Evolutionary conservation across 441 rosid species (phyloP).

Genomic region (Aleurites moluccanus): DNA sequence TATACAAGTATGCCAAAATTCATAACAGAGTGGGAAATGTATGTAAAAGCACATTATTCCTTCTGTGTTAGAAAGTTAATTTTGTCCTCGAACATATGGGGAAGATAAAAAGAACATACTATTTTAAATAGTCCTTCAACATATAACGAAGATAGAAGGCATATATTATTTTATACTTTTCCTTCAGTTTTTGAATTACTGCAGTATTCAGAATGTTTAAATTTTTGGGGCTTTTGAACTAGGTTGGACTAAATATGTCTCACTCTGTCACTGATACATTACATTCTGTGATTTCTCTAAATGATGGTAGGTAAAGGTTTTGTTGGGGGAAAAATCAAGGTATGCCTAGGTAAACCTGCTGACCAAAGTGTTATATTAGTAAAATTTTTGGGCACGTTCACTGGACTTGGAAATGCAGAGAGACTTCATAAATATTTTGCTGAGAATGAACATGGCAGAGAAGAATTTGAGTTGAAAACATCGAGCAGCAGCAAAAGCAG

Average conservation of each 20-base stretch:
- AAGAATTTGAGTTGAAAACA: constrained; percentile 36
- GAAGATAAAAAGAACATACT: neutral
- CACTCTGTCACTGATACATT: neutral
- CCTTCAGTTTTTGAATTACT: neutral
- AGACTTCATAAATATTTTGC: constrained; percentile 46
- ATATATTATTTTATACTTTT: neutral
- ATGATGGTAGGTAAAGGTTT: constrained; percentile 45
- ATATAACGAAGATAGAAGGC: neutral
- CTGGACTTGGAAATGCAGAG: constrained; percentile 58
- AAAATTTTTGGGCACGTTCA: constrained; percentile 52
- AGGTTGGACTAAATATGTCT: neutral
- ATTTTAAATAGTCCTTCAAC: neutral
- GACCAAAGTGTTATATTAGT: constrained; percentile 60
- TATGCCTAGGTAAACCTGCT: constrained; percentile 57
- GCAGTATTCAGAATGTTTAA: neutral
- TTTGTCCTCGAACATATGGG: neutral
- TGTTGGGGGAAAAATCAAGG: constrained; percentile 48
- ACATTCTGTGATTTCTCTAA: constrained; percentile 1
- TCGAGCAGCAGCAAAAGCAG: no score
- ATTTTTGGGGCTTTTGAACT: neutral
- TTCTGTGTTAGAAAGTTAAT: neutral
- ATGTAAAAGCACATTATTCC: neutral
- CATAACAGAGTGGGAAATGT: constrained; percentile 2
- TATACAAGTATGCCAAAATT: neutral
- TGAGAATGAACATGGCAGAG: constrained; percentile 45